Evolutionary conservation across 495 filamentous ascomycete genomes (phyloP), one percentile per base, ranked within the genome.

Genomic region (Trypethelium eluteriae): DNA sequence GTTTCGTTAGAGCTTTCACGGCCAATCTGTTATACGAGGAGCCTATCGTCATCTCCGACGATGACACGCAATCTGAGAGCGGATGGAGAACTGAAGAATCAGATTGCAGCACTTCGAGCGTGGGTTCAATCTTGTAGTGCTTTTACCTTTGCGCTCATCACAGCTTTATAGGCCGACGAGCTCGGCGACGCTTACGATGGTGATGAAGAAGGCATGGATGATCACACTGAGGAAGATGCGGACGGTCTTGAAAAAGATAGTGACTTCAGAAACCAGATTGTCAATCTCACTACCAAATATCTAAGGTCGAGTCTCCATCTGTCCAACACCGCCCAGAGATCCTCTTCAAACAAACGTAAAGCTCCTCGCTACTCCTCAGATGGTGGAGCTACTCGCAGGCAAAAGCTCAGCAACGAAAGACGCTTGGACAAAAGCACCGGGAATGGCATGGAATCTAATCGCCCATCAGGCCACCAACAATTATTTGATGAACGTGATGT

Each of bases 1-100:
- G 67, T 14, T 68, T 75, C 34, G 39, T 75, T 18, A 64, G 67
- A 25, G 70, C 66, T 57, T 70, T 77, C 35, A 63, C 53, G 18
- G 53, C 71, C 63, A 49, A 50, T 25, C n/a, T 63, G 62, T 4
- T 47, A n/a, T 14, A 63, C 32, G 62, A 63, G 18, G 12, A 63
- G 36, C 18, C 53, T 9, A 36, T n/a, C 53, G 9, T 18, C 53
- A 59, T 59, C 5, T 18, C 5, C 5, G n/a, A 59, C 53, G 53
- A 59, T 11, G 7, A n/a, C 16, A 14, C 53, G 7, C 7, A 35
- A 59, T 59, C 53, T 6, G 25, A 36, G 6, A 36, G 25, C 38
- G 35, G 35, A 34, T 63, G 18, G 4, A 9, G 38, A 38, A 47
- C 12, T 6, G 38, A 41, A 41, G 38, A 39, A 41, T 41, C 16